These are phyloP conservation scores for Lachancea fermentati DNA, from an alignment of 805 yeast species.

Conservation along the genomic window DNA sequence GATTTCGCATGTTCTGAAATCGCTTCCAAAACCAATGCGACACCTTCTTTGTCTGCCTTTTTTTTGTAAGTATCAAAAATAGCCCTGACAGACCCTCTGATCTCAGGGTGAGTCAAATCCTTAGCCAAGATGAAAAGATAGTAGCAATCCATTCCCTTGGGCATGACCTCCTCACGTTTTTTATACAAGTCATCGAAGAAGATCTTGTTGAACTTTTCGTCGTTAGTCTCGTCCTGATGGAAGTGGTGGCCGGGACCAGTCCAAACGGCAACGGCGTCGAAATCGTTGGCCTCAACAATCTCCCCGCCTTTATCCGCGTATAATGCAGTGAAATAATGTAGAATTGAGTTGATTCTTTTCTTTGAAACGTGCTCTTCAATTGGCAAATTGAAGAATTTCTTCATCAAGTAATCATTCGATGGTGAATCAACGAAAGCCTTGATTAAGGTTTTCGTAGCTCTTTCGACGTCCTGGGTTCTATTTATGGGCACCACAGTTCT, in stretches of 20 bases:
- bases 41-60: conserved; percentile 27
- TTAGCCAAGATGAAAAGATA: conserved; percentile 32
- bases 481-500: conserved; percentile 17
- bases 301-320: conserved; percentile 32
- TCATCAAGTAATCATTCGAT: conserved; percentile 26
- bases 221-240: conserved; percentile 24
- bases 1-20: conserved; percentile 29
- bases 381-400: conserved; percentile 27
- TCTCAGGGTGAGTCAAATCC: conserved; percentile 23
- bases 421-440: conserved; percentile 27
- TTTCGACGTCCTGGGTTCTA: conserved; percentile 20
- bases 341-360: conserved; percentile 23
- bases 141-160: conserved; percentile 25
- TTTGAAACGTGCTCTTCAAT: conserved; percentile 18
- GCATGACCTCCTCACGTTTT: conserved; percentile 23
- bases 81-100: conserved; percentile 31
- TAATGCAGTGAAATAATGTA: conserved; percentile 20
- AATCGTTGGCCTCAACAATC: conserved; percentile 28
- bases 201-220: conserved; percentile 25
- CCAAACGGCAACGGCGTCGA: conserved; percentile 32
- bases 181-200: conserved; percentile 23
- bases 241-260: conserved; percentile 24
- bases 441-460: conserved; percentile 23
- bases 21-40: conserved; percentile 33
- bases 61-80: conserved; percentile 26